Evolutionary conservation across 2,329 filamentous ascomycete genomes (phyloP), one percentile per base, ranked within the genome.

Genomic region (Ceratocystis alfenasii): DNA sequence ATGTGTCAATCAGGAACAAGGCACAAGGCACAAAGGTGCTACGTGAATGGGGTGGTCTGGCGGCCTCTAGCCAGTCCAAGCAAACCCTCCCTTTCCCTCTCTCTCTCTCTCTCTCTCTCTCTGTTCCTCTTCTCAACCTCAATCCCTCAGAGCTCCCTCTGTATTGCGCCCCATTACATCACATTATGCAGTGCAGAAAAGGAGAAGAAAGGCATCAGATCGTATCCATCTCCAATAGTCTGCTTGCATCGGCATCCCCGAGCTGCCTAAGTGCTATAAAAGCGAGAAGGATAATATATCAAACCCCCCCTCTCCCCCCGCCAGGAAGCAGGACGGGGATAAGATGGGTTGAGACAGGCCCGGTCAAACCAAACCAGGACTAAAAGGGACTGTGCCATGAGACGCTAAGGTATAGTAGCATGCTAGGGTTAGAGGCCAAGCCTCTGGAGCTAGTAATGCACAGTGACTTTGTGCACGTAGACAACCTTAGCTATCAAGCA

Each of bases 1-100:
- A 55, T 55, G 50, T 55, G 50, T 28, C 20, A 55, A 28, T 55
- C 50, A 55, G 50, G 50, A 55, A 28, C 50, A 55, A n/a, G 36
- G 36, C 36, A 41, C 36, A 50, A n/a, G 22, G n/a, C 48, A 25
- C 22, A 25, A n/a, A 53, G 22, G 48, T 25, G n/a, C n/a, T 3
- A 25, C 48, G 20, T 8, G 48, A 22, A 53, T 20, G 22, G 6
- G 8, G 12, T 41, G 10, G n/a, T 25, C 50, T 25, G 50, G 50
- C 50, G 50, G 50, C 50, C 50, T 55, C 50, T 25, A 20, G 20
- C 5, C 10, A 15, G 20, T 25, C 50, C 48, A 53, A 25, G 28
- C 50, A 48, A 48, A 22, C n/a, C 46, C 46, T 10, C 46, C 46
- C 46, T 22, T 22, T n/a, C 44, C 44, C 44, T 20, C 46, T 10